Base-by-base conservation (phyloP, 192 early-diverging fungal genomes). In the Gorgonomyces haynaldii region DNA sequence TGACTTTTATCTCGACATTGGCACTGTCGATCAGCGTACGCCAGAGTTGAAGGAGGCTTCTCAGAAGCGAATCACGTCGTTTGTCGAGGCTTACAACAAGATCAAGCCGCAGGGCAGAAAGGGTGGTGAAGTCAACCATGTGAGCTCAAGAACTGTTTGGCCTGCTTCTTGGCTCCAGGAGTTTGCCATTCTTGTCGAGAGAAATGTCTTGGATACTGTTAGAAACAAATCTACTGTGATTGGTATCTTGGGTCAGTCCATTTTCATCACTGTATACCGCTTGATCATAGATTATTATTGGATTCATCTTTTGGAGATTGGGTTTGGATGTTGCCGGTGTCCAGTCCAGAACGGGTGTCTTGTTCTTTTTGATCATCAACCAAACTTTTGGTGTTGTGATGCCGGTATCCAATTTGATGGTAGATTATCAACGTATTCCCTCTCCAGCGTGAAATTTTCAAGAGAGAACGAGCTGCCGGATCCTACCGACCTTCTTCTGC, bases 351-450 rank as follows among this genome's bases (percentile, higher is more conserved):
- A 41, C 66, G 2, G 81, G 81, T 0, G 66, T 67, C 0, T 30
- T 80, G 32, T 82, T 82, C 55, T 82, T 82, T 50, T 64, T 82
- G n/a, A 58, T 61, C 44, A 65, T 78, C 42, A 69, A 76, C 27
- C 53, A 63, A 19, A 71, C 70, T 0, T 78, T 81, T 60, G 67
- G 69, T 2, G 56, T 70, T 23, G 61, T 82, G 34, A 69, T 78
- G 69, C 79, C 79, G 5, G 52, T 50, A 8, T 42, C 62, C 45
- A 60, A 58, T 21, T 57, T 58, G 19, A 65, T 66, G 19, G 55
- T 53, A 4, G 54, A 42, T 21, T 43, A 45, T 27, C 6, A 49
- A 50, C 0, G 34, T 65, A 21, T 70, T 64, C 58, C 61, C 60
- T 26, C 37, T 58, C 32, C 62, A 79, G 48, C 66, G 66, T 12